Conservation (phyloP, 2,329 filamentous ascomycete species). For the Epichloe glyceriae region DNA sequence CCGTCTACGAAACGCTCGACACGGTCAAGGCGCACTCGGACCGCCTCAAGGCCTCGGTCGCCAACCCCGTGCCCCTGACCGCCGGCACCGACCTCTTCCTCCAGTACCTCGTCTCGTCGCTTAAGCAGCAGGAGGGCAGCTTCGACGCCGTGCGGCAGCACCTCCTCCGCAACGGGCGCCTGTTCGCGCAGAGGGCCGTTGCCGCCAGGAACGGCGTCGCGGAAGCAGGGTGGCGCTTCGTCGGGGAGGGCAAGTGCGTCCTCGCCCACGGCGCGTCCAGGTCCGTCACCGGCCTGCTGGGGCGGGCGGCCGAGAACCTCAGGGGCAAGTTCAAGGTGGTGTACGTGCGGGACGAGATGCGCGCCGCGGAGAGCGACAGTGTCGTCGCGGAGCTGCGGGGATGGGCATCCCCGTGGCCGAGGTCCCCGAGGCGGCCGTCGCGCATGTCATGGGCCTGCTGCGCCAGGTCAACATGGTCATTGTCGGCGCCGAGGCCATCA, state of each 20-base stretch:
- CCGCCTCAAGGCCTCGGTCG: conserved; percentile 62
- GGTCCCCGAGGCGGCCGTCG: conserved; percentile 49
- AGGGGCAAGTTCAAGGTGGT: conserved; percentile 68
- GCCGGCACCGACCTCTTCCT: conserved; percentile 94
- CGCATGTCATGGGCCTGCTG: conserved; percentile 53
- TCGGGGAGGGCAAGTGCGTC: conserved; percentile 67
- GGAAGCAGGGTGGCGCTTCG: conserved; percentile 61
- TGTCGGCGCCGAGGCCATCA: conserved; percentile 70
- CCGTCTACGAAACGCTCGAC: conserved; percentile 87
- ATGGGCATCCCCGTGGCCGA: conserved; percentile 68
- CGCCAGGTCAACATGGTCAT: conserved; percentile 52
- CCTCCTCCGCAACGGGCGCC: conserved; percentile 68
- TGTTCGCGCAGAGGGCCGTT: conserved; percentile 81
- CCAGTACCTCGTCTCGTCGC: conserved; percentile 73
- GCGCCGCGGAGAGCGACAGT: conserved; percentile 48
- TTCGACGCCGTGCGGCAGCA: conserved; percentile 78
- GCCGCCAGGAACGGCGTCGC: conserved; percentile 76
- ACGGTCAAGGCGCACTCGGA: conserved; percentile 66
- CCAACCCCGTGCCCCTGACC: conserved; percentile 82
- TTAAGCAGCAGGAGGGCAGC: conserved; percentile 39
- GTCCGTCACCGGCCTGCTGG: conserved; percentile 67
- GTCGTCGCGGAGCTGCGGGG: conserved; percentile 58
- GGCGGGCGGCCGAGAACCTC: conserved; percentile 48
- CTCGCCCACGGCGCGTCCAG: conserved; percentile 82
- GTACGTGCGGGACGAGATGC: conserved; percentile 52